Percentiles rank a stretch among this genome's conserved stretches.
Conservation (phyloP, 768 basidiomycete genomes). For the Strobilomyces confusus region DNA sequence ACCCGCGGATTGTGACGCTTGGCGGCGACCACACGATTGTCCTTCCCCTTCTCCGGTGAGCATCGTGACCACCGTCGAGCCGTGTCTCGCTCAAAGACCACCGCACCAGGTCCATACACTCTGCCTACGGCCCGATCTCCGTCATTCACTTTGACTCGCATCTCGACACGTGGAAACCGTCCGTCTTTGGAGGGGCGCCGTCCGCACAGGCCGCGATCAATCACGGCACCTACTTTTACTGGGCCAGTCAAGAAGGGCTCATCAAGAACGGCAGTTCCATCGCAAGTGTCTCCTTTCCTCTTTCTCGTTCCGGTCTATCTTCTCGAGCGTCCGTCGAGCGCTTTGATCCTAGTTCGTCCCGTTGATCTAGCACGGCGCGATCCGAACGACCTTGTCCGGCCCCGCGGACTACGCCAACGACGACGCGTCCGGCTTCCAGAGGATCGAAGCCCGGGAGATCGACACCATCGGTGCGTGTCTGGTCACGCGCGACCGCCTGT, state of each 20-base stretch:
- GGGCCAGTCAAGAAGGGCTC: constrained; percentile 79
- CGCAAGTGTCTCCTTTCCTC: constrained; percentile 59
- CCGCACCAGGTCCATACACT: constrained; percentile 59
- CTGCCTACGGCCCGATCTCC: constrained; percentile 73
- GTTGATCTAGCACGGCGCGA: constrained; percentile 72
- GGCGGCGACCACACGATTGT: constrained; percentile 90
- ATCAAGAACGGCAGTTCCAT: constrained; percentile 75
- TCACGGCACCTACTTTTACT: constrained; percentile 90
- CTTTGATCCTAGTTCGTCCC: constrained; percentile 73
- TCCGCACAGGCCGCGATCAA: constrained; percentile 72
- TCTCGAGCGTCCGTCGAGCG: constrained; percentile 24
- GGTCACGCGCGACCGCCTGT: background rate
- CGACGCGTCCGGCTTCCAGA: constrained; percentile 72
- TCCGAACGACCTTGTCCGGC: constrained; percentile 78
- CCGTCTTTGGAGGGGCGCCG: constrained; percentile 71
- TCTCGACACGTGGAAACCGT: constrained; percentile 75
- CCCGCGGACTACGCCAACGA: constrained; percentile 76
- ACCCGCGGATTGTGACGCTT: constrained; percentile 77
- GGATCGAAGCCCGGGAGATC: constrained; percentile 82
- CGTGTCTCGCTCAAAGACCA: background rate
- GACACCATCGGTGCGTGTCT: constrained; percentile 63
- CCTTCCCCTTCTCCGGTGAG: constrained; percentile 44
- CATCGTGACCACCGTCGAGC: background rate
- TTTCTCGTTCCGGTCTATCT: constrained; percentile 5
- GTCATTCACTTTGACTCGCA: constrained; percentile 89